Evolutionary conservation across 2,329 filamentous ascomycete genomes (phyloP), one percentile per base, ranked within the genome.

Genomic region (Alternaria alternata): DNA sequence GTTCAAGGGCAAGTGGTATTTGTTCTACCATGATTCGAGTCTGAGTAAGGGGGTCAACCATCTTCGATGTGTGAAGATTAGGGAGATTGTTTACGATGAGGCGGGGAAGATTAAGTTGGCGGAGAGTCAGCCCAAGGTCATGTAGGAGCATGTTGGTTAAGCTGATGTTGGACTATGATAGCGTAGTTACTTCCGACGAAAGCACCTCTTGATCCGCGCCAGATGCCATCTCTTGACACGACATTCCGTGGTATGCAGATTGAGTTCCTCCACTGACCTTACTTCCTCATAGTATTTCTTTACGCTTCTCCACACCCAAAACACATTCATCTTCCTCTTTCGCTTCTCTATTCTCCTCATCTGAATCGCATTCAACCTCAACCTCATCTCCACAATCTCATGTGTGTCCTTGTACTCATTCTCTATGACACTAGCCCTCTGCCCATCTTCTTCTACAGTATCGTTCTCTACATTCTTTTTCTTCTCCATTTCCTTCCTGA

Each of bases 21-120:
- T 94, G 57, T 93, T 93, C 75, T 88, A 93, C 75, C 91, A 93
- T 73, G 91, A 93, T 79, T 88, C 88, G 61, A 86, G 87, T 73
- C 75, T 92, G 57, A 91, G 88, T 54, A 82, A 84, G 16, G 90
- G 90, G 0, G 86, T 91, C 53, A 87, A 89, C 71, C 91, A 94
- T 75, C 73, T 94, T 78, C 81, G 91, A 61, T 88, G 85, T 65
- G 90, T 93, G 39, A 92, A 93, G 84, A 87, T 90, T 60, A 85
- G 86, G 79, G 91, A 93, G 83, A 88, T 93, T 61, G 87, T 89
- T 41, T 92, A 93, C 75, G 87, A 91, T 74, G 81, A 80, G 8
- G 82, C 88, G 38, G 91, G 89, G 0, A 86, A 83, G 70, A 91
- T 92, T 61, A 73, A 75, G 41, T 49, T 78, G 59, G 72, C 71